Conservation (phyloP, 169 alveolate species). For the Plasmodium vivax region DNA sequence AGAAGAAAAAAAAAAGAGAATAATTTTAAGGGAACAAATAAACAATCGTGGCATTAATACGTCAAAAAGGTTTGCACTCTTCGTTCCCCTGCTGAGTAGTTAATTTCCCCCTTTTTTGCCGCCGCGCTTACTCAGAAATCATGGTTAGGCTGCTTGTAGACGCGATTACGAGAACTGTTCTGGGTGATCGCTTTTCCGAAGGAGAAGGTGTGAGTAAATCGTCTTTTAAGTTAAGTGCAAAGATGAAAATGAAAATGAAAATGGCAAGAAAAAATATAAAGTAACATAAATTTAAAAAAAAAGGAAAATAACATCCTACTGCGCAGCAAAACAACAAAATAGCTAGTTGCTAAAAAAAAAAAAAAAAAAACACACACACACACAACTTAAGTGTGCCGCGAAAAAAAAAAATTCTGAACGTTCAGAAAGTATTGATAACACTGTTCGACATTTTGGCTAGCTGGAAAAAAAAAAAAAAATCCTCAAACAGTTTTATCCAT, state of each 20-base stretch:
- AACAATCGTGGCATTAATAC: neutral
- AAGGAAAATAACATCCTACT: neutral
- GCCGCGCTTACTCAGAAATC: slow-evolving; percentile 7
- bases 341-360: slow-evolving; percentile 19
- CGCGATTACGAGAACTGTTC: neutral
- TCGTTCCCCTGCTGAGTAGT: neutral
- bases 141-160: neutral
- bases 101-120: neutral
- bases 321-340: neutral
- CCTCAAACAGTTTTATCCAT: neutral
- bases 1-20: neutral
- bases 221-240: neutral
- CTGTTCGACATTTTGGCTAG: slow-evolving; percentile 3
- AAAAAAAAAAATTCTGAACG: slow-evolving; percentile 45
- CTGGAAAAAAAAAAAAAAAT: slow-evolving; percentile 2
- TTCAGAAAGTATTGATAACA: slow-evolving; percentile 25
- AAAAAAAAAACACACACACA: slow-evolving; percentile 30
- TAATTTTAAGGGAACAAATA: neutral
- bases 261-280: neutral
- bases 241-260: slow-evolving; percentile 5
- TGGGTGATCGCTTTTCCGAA: neutral
- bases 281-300: slow-evolving; percentile 1
- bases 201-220: neutral
- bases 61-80: neutral
- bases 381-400: neutral